A percentile compares a stretch with the other conserved stretches of the same genome.
phyloP scores from a whole-genome alignment of 2,329 filamentous ascomycete species.

The Verticillium nubilum region DNA sequence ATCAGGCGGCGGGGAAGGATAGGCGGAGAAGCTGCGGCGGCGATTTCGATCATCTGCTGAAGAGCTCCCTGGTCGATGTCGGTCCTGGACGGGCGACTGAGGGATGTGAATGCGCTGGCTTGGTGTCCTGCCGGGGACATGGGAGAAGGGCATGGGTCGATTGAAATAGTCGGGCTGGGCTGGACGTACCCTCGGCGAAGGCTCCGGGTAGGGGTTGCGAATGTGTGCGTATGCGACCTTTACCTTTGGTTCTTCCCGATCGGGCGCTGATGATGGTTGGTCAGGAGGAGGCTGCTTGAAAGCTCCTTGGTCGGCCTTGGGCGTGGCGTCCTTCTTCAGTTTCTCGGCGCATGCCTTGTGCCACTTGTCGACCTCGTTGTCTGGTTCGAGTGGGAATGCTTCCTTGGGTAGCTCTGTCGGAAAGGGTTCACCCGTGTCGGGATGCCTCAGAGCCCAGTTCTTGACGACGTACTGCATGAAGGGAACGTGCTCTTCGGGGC shows the following conservation, averaged over 20 bases:
- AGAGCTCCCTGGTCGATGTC: slow-evolving; percentile 28
- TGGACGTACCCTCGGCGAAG: slow-evolving; percentile 21
- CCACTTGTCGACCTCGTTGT: slow-evolving; percentile 80
- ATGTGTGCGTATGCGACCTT: slow-evolving; percentile 29
- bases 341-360: slow-evolving; percentile 71
- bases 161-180: slow-evolving; percentile 23
- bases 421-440: slow-evolving; percentile 66
- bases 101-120: slow-evolving; percentile 20
- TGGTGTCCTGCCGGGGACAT: slow-evolving; percentile 31
- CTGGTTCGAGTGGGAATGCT: slow-evolving; percentile 68
- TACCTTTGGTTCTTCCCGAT: slow-evolving; percentile 28
- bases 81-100: slow-evolving; percentile 24
- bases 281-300: slow-evolving; percentile 19
- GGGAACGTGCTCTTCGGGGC: slow-evolving; percentile 79
- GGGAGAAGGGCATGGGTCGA: slow-evolving; percentile 31
- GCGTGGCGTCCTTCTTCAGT: slow-evolving; percentile 56
- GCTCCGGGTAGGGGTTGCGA: slow-evolving; percentile 21
- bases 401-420: slow-evolving; percentile 50
- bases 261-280: slow-evolving; percentile 17
- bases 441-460: slow-evolving; percentile 71
- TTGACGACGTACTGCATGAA: slow-evolving; percentile 77
- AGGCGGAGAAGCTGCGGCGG: slow-evolving; percentile 47
- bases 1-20: slow-evolving; percentile 30
- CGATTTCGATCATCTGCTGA: slow-evolving; percentile 34
- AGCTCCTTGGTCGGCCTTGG: slow-evolving; percentile 23